Percentiles rank a stretch among this genome's conserved stretches.
Evolutionary conservation across 2,329 filamentous ascomycete species (phyloP).

Genomic region (Emydomyces testavorans): DNA sequence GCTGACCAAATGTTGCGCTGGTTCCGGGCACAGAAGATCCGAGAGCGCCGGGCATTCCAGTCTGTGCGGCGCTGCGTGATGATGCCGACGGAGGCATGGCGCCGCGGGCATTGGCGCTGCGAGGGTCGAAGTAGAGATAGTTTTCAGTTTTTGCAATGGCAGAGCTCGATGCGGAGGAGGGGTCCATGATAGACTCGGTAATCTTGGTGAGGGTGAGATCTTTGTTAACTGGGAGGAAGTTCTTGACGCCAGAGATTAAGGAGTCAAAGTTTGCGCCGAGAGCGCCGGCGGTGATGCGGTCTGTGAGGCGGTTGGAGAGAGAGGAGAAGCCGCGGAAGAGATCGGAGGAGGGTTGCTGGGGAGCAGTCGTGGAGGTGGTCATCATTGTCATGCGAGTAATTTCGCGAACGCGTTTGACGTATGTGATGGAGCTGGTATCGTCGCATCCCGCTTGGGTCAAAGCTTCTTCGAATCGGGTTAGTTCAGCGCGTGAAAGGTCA

Average conservation of each 20-base stretch:
- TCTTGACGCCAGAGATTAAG: conserved; percentile 91
- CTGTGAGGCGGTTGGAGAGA: conserved; percentile 81
- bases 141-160: conserved; percentile 93
- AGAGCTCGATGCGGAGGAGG: conserved; percentile 72
- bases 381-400: conserved; percentile 98
- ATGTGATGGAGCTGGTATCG: conserved; percentile 66
- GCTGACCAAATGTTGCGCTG: conserved; percentile 76
- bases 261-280: conserved; percentile 81
- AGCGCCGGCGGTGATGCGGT: conserved; percentile 85
- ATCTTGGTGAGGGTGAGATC: conserved; percentile 97
- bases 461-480: conserved; percentile 75
- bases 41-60: conserved; percentile 37
- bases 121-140: conserved; percentile 94
- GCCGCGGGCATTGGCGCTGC: conserved; percentile 82
- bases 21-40: conserved; percentile 50
- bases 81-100: conserved; percentile 67
- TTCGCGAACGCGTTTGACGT: conserved; percentile 81
- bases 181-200: conserved; percentile 96
- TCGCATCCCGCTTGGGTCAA: conserved; percentile 59
- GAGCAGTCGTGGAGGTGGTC: conserved; percentile 61
- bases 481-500: conserved; percentile 69
- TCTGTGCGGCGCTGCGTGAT: conserved; percentile 34
- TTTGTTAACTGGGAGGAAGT: conserved; percentile 90
- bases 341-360: conserved; percentile 50
- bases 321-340: conserved; percentile 89